A percentile compares a stretch with the other conserved stretches of the same genome.
These are phyloP conservation scores for Brachypodium distachyon DNA, from an alignment of 202 grass and related monocot genomes.

Conservation along the genomic window DNA sequence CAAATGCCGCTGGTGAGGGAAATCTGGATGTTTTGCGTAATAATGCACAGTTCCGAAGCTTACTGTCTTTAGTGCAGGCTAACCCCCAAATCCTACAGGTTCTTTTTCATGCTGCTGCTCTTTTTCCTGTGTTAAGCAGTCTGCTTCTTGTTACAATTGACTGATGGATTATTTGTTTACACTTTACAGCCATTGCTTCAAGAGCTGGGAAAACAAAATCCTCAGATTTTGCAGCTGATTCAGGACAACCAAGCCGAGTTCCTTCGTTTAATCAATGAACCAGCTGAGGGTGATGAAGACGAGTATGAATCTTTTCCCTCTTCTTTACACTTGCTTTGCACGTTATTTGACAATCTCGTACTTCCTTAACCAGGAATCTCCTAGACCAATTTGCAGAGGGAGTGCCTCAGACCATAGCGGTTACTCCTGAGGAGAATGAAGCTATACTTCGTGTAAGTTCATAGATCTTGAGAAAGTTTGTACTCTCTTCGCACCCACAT, in stretches of 20 bases:
- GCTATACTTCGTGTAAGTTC: slow-evolving; percentile 83
- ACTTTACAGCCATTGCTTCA: slow-evolving; percentile 89
- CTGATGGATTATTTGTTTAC: not conserved
- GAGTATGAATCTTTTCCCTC: slow-evolving; percentile 38
- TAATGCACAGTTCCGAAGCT: slow-evolving; percentile 61
- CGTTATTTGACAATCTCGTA: slow-evolving; percentile 14
- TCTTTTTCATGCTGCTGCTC: not conserved
- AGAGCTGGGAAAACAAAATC: slow-evolving; percentile 91
- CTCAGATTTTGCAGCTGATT: slow-evolving; percentile 87
- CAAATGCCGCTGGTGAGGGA: slow-evolving; percentile 61
- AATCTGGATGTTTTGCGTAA: slow-evolving; percentile 80
- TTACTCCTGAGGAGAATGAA: slow-evolving; percentile 90
- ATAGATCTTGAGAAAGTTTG: not conserved
- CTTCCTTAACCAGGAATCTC: slow-evolving; percentile 53
- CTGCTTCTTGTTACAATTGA: not conserved
- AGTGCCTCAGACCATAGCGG: slow-evolving; percentile 52
- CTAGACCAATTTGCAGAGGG: slow-evolving; percentile 73
- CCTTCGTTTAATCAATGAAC: slow-evolving; percentile 82
- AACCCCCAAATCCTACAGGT: slow-evolving; percentile 86
- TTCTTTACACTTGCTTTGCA: not conserved
- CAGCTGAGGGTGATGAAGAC: slow-evolving; percentile 80
- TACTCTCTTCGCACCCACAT: not conserved
- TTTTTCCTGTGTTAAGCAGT: not conserved
- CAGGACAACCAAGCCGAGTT: slow-evolving; percentile 95
- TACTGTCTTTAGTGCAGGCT: slow-evolving; percentile 73